A percentile compares a stretch with the other conserved stretches of the same genome.
Evolutionary conservation across 305 asterid species (phyloP).

Genomic region (Fraxinus nigra): DNA sequence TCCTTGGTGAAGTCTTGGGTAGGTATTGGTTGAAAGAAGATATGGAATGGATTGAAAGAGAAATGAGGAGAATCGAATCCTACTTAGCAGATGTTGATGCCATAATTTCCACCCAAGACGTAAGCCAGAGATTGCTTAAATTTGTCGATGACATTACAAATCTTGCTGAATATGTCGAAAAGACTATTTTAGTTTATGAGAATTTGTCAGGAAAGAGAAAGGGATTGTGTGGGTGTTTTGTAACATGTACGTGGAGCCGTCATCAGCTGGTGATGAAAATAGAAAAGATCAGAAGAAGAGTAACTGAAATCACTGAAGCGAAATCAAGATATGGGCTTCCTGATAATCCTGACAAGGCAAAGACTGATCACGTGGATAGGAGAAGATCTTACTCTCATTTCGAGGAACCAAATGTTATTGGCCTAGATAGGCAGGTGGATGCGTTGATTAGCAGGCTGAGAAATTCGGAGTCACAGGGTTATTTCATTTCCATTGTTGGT

Average conservation of each 20-base stretch:
- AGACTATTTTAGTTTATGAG: not conserved
- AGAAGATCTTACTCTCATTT: not conserved
- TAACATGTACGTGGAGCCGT: not conserved
- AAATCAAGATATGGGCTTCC: not conserved
- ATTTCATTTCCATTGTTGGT: not conserved
- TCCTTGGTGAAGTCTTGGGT: not conserved
- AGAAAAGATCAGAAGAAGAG: not conserved
- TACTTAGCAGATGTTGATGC: not conserved
- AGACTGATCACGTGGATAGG: not conserved
- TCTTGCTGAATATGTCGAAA: not conserved
- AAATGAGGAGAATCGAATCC: not conserved
- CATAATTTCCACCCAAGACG: not conserved
- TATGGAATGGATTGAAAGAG: not conserved
- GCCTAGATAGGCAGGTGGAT: not conserved
- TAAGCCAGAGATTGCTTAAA: not conserved
- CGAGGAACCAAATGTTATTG: not conserved
- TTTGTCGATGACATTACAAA: not conserved
- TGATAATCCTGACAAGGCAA: not conserved
- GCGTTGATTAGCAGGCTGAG: not conserved
- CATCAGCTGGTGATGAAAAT: not conserved
- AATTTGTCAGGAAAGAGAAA: not conserved
- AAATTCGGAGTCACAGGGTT: not conserved
- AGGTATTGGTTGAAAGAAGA: not conserved
- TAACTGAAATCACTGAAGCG: not conserved
- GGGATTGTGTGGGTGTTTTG: not conserved